Base-by-base conservation (phyloP, 1,139 yeast genomes). In the Suhomyces yuchorum region DNA sequence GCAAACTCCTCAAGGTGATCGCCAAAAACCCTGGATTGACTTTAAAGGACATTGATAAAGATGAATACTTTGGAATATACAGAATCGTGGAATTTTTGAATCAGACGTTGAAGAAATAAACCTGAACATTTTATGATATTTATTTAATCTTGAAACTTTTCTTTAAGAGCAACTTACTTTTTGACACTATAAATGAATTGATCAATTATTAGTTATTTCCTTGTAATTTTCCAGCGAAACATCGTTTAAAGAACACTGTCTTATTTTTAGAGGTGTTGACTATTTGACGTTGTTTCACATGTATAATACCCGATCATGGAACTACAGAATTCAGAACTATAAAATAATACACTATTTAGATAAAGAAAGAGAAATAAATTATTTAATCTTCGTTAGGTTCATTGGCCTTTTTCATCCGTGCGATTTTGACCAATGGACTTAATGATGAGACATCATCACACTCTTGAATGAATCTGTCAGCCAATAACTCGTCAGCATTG, bases 401-500 rank as follows among this genome's bases (percentile, higher is more conserved):
- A 22, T 74, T 74, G 15, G 77, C 66, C 62, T 88, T 90, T 60
- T 92, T 93, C 80, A 84, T 77, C 46, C 96, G 73, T 0, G 98
- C 97, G 17, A 91, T 80, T 65, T 84, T 86, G 23, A 93, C 98
- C 64, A 93, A 73, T 8, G 98, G 98, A 9, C 96, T 86, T 56
- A 93, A 77, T n/a, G 87, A 76, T 18, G 76, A 62, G 39, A 86
- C 87, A 34, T 82, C 83, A 57, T 88, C 96, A 11, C 96, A 89
- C 48, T 80, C 80, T 24, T 72, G 64, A 47, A 93, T 82, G 62
- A 92, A 93, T 49, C 78, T 80, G 65, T 91, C 95, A 24, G 71
- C 67, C 48, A 93, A 73, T 53, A 93, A 73, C 55, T 90, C 87
- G 34, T 79, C 78, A 1, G 98, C 96, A 54, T 85, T 82, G 1